phyloP scores from a whole-genome alignment of 371 early-diverging fungal species.

The Actinomucor elegans region DNA sequence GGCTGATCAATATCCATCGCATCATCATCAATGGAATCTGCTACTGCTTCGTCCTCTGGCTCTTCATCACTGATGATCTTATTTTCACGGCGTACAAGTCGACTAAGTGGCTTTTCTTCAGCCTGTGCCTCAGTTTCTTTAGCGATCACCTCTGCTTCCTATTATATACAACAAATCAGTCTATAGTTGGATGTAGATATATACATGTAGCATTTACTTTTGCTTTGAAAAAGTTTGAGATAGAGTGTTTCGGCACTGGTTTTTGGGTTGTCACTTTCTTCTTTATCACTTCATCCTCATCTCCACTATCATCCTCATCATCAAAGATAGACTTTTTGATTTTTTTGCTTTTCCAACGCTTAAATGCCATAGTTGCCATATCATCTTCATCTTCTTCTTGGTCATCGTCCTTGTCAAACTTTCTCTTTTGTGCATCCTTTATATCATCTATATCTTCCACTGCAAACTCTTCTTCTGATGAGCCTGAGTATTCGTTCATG shows the following conservation, averaged over 20 bases:
- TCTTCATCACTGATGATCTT: conserved; percentile 5
- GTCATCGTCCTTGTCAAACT: conserved; percentile 2
- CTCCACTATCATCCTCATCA: conserved; percentile 17
- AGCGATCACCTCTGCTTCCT: not conserved
- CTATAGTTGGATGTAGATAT: too few species aligned
- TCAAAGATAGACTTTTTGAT: conserved; percentile 12
- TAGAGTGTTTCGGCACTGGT: conserved; percentile 25
- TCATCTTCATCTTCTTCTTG: conserved; percentile 10
- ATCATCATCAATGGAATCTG: not conserved
- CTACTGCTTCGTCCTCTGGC: not conserved
- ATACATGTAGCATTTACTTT: conserved; percentile 1
- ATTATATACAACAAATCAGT: too few species aligned
- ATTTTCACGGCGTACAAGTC: conserved; percentile 16
- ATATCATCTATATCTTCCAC: not conserved
- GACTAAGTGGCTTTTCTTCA: conserved; percentile 14
- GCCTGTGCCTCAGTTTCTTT: not conserved
- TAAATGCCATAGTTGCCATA: conserved; percentile 12
- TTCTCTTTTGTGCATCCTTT: not conserved
- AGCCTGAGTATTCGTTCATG: not conserved
- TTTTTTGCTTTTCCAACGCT: conserved; percentile 18
- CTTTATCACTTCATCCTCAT: not conserved
- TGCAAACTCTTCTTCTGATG: not conserved
- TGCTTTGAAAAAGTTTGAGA: conserved; percentile 25
- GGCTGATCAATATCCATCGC: conserved; percentile 14
- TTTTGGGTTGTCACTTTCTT: not conserved